A percentile compares a stretch with the other conserved stretches of the same genome.
phyloP scores from a whole-genome alignment of 169 alveolate genomes.

The Besnoitia besnoiti region DNA sequence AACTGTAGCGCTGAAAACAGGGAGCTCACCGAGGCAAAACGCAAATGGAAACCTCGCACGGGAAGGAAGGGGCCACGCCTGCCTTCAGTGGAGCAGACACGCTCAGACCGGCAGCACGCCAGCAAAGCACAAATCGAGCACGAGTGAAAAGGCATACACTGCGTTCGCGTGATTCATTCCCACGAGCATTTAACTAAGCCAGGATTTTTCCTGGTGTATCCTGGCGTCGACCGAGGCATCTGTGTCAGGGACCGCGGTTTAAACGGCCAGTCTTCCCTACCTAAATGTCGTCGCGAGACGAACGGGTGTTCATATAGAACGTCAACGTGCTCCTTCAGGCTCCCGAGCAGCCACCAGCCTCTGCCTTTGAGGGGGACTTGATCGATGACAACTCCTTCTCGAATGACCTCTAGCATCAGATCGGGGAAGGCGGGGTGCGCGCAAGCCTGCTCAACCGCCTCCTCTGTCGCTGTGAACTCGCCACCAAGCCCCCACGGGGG shows the following conservation, averaged over 20 bases:
- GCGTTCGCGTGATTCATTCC: too few species aligned
- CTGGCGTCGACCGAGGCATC: too few species aligned
- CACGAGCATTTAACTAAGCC: too few species aligned
- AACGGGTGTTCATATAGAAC: constrained; percentile 31
- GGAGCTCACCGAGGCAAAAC: neutral
- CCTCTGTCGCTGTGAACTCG: neutral
- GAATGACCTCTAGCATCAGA: constrained; percentile 3
- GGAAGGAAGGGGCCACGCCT: too few species aligned
- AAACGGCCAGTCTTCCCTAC: too few species aligned
- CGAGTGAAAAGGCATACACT: too few species aligned
- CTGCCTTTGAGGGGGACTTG: neutral
- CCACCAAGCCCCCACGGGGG: constrained; percentile 40
- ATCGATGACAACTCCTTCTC: constrained; percentile 20
- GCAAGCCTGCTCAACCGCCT: neutral
- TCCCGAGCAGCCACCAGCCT: constrained; percentile 29
- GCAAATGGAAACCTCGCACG: too few species aligned
- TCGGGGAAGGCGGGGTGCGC: neutral
- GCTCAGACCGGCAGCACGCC: too few species aligned
- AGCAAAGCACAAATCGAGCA: too few species aligned
- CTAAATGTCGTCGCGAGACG: constrained; percentile 35
- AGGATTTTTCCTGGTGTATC: too few species aligned
- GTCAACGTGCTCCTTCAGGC: neutral
- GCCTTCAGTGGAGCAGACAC: too few species aligned
- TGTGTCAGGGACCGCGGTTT: too few species aligned
- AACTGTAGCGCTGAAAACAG: constrained; percentile 17